Evolutionary conservation across 1,284 basidiomycete genomes (phyloP).

Genomic region (Uromyces viciae-fabae): DNA sequence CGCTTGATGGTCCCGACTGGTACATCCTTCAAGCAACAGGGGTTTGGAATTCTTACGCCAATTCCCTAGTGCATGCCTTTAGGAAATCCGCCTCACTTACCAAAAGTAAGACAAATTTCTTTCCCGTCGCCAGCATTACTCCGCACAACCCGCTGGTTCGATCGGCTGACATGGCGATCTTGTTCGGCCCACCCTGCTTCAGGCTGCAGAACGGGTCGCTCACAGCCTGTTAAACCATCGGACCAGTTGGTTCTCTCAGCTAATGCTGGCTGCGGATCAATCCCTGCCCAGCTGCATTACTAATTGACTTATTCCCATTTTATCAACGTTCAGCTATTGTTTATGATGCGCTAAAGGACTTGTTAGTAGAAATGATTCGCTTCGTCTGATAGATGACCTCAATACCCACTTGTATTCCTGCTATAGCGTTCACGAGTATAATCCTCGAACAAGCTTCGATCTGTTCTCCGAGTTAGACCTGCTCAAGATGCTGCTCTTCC

Average conservation of each 20-base stretch:
- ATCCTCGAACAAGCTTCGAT: slow-evolving; percentile 13
- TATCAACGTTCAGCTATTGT: neutral
- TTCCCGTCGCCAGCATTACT: no score
- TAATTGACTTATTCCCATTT: neutral
- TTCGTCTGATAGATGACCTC: no score
- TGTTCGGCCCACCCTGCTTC: no score
- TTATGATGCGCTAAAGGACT: slow-evolving; percentile 19
- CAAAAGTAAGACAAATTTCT: neutral
- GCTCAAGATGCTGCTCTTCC: slow-evolving; percentile 24
- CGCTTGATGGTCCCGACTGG: slow-evolving; percentile 11
- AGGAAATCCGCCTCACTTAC: neutral
- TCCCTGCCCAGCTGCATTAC: no score
- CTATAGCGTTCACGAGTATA: slow-evolving; percentile 6
- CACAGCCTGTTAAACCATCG: neutral
- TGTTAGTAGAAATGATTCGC: slow-evolving; percentile 9
- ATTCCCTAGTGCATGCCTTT: slow-evolving; percentile 9
- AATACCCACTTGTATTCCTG: neutral
- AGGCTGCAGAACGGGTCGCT: no score
- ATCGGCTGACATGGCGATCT: no score
- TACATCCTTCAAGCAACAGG: slow-evolving; percentile 33
- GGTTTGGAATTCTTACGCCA: slow-evolving; percentile 39
- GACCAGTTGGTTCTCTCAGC: neutral
- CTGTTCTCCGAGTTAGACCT: slow-evolving; percentile 34
- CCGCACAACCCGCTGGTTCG: no score
- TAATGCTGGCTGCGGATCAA: no score